Percentiles rank a stretch among this genome's conserved stretches.
Evolutionary conservation across 345 rosid species (phyloP).

Genomic region (Rubroshorea leprosula): DNA sequence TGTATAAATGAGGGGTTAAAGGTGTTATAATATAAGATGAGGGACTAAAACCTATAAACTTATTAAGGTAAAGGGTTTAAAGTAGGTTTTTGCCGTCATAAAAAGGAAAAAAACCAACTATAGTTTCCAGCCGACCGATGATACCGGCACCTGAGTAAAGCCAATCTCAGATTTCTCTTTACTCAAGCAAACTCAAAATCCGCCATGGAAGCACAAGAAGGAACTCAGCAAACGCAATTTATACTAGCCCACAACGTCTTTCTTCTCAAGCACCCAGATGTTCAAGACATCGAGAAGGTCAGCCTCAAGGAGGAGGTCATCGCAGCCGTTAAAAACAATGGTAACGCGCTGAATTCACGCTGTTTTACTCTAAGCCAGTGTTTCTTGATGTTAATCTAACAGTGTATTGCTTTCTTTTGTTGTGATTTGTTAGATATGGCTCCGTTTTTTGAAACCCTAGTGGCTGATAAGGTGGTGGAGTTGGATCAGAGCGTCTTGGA

Average conservation of each 20-base stretch:
- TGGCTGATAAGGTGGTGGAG: conserved; percentile 54
- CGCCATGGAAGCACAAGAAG: conserved; percentile 78
- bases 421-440: conserved; percentile 59
- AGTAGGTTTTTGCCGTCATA: too few relatives aligned
- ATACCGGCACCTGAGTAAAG: too few relatives aligned
- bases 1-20: too few relatives aligned
- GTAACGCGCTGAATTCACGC: conserved; percentile 24
- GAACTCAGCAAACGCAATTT: conserved; percentile 80
- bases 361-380: not conserved
- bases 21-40: too few relatives aligned
- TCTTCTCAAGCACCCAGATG: conserved; percentile 72
- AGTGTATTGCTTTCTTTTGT: conserved; percentile 7
- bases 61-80: too few relatives aligned
- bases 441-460: conserved; percentile 78
- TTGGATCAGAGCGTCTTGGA: conserved; percentile 63
- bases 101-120: too few relatives aligned
- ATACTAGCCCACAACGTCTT: conserved; percentile 76
- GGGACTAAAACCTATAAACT: too few relatives aligned
- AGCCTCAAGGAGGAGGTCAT: conserved; percentile 82
- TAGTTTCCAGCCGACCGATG: too few relatives aligned
- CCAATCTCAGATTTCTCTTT: conserved; percentile 2
- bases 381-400: not conserved
- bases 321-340: conserved; percentile 57
- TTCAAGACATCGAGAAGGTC: conserved; percentile 87
- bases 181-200: conserved; percentile 4